A percentile compares a stretch with the other conserved stretches of the same genome.
phyloP scores from a whole-genome alignment of 345 rosid genomes.

The Pistacia vera region DNA sequence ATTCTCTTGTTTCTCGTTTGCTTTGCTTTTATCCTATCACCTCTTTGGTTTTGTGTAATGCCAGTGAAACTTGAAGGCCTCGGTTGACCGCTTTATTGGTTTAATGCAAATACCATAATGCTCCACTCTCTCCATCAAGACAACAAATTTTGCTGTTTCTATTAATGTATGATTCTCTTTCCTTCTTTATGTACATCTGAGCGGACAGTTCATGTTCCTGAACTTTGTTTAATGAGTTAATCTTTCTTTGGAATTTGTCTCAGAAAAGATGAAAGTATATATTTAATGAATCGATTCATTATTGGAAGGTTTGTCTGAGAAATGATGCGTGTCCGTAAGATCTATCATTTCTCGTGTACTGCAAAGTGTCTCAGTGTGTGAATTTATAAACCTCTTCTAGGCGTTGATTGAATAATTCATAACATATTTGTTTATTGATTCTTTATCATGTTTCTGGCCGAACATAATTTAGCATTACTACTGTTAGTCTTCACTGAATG shows the following conservation, averaged over 20 bases:
- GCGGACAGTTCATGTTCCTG: constrained; percentile 4
- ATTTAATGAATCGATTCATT: neutral
- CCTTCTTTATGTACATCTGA: constrained; percentile 13
- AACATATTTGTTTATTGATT: constrained; percentile 1
- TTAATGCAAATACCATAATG: constrained; percentile 11
- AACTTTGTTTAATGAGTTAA: neutral
- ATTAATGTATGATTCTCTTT: constrained; percentile 6
- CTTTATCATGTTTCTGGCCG: neutral
- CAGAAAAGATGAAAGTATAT: neutral
- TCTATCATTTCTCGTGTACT: neutral
- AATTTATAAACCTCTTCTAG: neutral
- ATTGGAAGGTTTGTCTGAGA: constrained; percentile 1
- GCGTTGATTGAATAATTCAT: neutral
- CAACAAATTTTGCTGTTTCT: constrained; percentile 28
- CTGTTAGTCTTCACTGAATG: constrained; percentile 11
- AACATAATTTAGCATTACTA: constrained; percentile 11
- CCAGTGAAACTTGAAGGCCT: constrained; percentile 13
- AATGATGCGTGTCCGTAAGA: neutral
- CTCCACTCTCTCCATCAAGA: constrained; percentile 16
- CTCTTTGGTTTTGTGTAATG: constrained; percentile 15
- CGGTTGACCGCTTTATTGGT: constrained; percentile 1
- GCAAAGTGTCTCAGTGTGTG: neutral
- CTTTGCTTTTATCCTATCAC: constrained; percentile 11
- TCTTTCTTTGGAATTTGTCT: neutral
- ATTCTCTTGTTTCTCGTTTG: constrained; percentile 19